A percentile compares a stretch with the other conserved stretches of the same genome.
Conservation (phyloP, 2,329 filamentous ascomycete genomes). For the Aspergillus aculeatinus region DNA sequence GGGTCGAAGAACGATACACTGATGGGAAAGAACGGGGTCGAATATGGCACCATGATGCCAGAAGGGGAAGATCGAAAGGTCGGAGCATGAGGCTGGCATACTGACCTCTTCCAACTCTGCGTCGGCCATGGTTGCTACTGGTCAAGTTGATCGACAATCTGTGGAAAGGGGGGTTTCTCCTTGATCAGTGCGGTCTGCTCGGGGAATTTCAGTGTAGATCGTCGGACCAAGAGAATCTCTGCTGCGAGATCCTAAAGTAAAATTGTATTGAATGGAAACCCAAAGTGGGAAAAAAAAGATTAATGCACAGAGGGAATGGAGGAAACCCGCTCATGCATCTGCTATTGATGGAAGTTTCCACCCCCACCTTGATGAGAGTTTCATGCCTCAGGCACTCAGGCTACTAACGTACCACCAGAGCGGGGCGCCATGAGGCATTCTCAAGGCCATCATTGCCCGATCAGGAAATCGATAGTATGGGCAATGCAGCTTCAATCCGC, state of each 20-base stretch:
- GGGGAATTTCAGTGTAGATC: background rate
- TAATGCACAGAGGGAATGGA: background rate
- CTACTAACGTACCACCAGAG: background rate
- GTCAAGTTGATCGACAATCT: background rate
- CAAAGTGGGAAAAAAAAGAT: background rate
- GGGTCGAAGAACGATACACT: background rate
- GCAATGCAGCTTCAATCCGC: background rate
- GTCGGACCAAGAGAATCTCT: background rate
- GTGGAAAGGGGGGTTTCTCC: background rate
- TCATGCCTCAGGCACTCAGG: constrained; percentile 21
- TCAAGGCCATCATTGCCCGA: background rate
- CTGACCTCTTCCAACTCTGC: constrained; percentile 63
- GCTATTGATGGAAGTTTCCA: constrained; percentile 14
- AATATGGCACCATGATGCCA: too few relatives aligned
- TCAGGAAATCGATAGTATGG: constrained; percentile 3
- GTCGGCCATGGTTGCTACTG: constrained; percentile 55
- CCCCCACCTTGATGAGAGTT: constrained; percentile 17
- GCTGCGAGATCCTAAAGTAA: background rate
- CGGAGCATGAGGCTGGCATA: background rate
- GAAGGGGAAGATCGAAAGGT: background rate
- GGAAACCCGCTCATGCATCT: constrained; percentile 1
- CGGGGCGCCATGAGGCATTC: constrained; percentile 18
- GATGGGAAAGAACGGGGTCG: background rate
- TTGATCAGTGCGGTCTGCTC: background rate
- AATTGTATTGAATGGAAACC: background rate